A percentile compares a stretch with the other conserved stretches of the same genome.
These are phyloP conservation scores for Fallopia convolvulus DNA, from an alignment of 148 eudicot species.

Conservation along the genomic window DNA sequence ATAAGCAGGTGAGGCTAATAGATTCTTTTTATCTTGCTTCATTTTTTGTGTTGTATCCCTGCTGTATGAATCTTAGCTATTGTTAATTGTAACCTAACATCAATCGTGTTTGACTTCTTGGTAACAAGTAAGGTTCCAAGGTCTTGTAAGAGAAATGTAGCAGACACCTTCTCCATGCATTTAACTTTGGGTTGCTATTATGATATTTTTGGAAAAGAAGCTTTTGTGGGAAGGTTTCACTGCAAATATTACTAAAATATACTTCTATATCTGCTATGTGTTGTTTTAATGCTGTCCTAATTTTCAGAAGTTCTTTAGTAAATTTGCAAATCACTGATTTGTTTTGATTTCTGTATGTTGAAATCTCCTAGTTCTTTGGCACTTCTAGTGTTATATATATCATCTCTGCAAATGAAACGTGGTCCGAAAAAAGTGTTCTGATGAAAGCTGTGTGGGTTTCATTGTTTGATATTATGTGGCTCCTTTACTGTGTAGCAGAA, in stretches of 20 bases:
- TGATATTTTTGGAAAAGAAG: neutral
- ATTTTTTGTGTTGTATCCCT: neutral
- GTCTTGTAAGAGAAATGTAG: neutral
- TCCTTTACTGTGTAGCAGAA: neutral
- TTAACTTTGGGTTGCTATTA: neutral
- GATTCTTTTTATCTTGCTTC: neutral
- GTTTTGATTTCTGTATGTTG: neutral
- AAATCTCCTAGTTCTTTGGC: neutral
- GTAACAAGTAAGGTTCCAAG: neutral
- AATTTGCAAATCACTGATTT: neutral
- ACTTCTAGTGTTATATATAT: neutral
- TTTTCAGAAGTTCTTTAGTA: neutral
- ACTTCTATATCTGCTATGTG: neutral
- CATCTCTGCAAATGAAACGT: neutral
- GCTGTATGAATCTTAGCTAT: neutral
- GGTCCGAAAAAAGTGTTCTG: neutral
- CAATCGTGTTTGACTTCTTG: neutral
- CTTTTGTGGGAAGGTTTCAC: neutral
- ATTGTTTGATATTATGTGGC: neutral
- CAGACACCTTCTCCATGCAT: neutral
- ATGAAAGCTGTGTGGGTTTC: neutral
- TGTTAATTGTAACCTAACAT: neutral
- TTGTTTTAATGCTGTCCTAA: neutral
- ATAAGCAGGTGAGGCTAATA: slow-evolving; percentile 47
- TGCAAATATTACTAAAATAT: neutral